Conservation (phyloP, 1,284 basidiomycete species). For the Inonotus hispidus region DNA sequence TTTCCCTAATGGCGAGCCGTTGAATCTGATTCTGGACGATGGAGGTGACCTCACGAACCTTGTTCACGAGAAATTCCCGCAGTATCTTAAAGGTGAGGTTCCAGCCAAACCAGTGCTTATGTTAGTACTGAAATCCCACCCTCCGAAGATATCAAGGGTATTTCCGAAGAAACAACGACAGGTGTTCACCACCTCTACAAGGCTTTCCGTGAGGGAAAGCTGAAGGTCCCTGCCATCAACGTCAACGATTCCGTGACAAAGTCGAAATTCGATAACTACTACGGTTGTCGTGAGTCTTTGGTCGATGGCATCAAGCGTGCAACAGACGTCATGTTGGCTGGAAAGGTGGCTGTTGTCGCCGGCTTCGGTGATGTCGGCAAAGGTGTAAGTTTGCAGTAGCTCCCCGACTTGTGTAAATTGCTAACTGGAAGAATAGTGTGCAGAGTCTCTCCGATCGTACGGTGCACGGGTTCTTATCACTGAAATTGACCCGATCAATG, state of each 20-base stretch:
- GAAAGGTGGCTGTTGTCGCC: constrained; percentile 98
- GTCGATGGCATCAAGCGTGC: constrained; percentile 99
- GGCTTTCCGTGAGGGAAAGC: constrained; percentile 90
- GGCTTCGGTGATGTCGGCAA: constrained; percentile 99
- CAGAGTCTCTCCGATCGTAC: constrained; percentile 95
- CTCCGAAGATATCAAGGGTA: constrained; percentile 84
- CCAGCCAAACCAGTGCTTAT: background rate
- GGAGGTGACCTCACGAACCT: constrained; percentile 95
- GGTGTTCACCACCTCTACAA: constrained; percentile 99
- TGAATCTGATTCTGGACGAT: constrained; percentile 99
- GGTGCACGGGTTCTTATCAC: constrained; percentile 95
- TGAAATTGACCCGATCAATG: constrained; percentile 99
- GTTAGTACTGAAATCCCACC: constrained; percentile 11
- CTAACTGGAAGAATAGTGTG: constrained; percentile 57
- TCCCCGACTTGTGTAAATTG: constrained; percentile 3
- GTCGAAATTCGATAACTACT: constrained; percentile 97
- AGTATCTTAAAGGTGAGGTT: constrained; percentile 67
- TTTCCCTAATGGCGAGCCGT: constrained; percentile 71
- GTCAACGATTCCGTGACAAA: constrained; percentile 99
- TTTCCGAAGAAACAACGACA: constrained; percentile 99
- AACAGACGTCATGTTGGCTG: constrained; percentile 99
- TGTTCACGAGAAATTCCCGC: constrained; percentile 95
- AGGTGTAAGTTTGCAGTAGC: constrained; percentile 59
- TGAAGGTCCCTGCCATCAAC: constrained; percentile 99
- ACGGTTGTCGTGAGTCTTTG: constrained; percentile 98